These are phyloP conservation scores for Phaseolus coccineus DNA, from an alignment of 331 rosid species.

Conservation along the genomic window DNA sequence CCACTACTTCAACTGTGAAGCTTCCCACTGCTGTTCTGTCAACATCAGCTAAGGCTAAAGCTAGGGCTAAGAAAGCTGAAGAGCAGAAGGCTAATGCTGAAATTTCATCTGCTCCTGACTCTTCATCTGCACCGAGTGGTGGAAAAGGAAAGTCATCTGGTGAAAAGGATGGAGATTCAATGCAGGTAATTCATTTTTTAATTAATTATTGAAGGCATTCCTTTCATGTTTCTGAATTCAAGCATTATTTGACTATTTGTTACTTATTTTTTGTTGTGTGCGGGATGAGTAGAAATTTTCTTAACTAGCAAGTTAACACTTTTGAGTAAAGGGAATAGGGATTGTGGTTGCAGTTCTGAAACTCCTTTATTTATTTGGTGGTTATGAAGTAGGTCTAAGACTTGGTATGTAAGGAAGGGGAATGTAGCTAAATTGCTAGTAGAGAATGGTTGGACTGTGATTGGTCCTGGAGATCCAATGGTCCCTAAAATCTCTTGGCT, in stretches of 20 bases:
- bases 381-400: conserved; percentile 10
- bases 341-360: conserved; percentile 23
- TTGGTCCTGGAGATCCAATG: background rate
- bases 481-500: background rate
- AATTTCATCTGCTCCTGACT: conserved; percentile 56
- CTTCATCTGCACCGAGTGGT: conserved; percentile 55
- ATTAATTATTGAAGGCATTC: conserved; percentile 8
- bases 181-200: conserved; percentile 71
- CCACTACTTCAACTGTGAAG: conserved; percentile 84
- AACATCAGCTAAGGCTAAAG: conserved; percentile 96
- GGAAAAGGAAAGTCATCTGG: conserved; percentile 77
- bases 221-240: conserved; percentile 12
- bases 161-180: conserved; percentile 89
- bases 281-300: background rate
- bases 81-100: conserved; percentile 89
- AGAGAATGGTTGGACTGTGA: background rate
- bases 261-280: conserved; percentile 3
- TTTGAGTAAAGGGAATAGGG: background rate
- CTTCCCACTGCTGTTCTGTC: conserved; percentile 99
- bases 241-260: background rate
- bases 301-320: background rate
- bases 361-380: background rate
- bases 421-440: background rate
- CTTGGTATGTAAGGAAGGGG: background rate
- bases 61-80: conserved; percentile 98